phyloP scores from a whole-genome alignment of 2,329 filamentous ascomycete genomes.

The Beauveria australis region DNA sequence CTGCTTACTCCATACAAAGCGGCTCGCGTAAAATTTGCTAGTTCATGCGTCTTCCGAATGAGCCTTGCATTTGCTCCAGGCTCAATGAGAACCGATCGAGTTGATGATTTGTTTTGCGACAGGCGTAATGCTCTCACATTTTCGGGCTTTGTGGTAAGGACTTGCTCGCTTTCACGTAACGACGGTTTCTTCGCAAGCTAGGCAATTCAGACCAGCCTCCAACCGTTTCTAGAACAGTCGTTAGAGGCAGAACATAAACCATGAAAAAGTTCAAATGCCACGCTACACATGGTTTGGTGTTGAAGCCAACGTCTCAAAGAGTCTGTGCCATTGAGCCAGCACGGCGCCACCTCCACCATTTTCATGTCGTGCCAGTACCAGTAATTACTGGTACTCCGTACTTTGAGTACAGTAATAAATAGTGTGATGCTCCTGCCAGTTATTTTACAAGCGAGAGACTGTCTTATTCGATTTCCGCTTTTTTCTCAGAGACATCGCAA shows the following conservation, averaged over 20 bases:
- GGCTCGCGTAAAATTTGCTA: neutral
- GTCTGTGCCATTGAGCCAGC: constrained; percentile 4
- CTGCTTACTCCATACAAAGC: neutral
- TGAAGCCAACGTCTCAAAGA: neutral
- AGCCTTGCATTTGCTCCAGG: neutral
- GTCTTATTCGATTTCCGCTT: neutral
- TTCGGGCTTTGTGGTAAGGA: neutral
- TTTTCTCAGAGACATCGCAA: neutral
- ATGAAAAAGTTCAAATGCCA: neutral
- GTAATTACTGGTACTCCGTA: too few species aligned
- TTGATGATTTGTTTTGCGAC: neutral
- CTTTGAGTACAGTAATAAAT: neutral
- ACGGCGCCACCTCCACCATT: constrained; percentile 1
- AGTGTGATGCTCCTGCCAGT: too few species aligned
- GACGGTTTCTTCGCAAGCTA: neutral
- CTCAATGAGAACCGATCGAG: neutral
- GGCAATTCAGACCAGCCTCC: neutral
- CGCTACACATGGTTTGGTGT: neutral
- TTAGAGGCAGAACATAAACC: neutral
- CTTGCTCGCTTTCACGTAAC: neutral
- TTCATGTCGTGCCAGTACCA: neutral
- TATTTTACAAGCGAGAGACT: neutral
- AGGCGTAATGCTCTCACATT: neutral
- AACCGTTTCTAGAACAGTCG: neutral
- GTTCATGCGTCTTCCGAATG: neutral